These are phyloP conservation scores for Sporothrix variecibatus DNA, from an alignment of 2,329 filamentous ascomycete species.

Conservation along the genomic window DNA sequence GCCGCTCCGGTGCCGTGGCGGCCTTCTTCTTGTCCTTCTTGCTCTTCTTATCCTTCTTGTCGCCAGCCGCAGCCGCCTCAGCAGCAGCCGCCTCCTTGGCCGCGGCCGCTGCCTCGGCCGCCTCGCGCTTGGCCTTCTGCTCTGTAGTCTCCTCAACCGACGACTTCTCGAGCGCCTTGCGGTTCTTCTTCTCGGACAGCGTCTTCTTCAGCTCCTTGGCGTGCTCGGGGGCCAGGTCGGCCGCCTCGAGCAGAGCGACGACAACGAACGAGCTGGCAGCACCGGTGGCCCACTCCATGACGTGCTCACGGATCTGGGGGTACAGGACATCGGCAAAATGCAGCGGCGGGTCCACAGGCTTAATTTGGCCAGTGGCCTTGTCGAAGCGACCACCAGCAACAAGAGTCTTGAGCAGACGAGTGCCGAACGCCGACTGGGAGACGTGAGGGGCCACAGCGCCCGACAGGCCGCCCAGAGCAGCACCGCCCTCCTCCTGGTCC, in stretches of 20 bases:
- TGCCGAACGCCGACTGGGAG: slow-evolving; percentile 63
- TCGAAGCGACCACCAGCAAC: slow-evolving; percentile 90
- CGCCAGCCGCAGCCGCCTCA: slow-evolving; percentile 44
- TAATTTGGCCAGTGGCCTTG: slow-evolving; percentile 67
- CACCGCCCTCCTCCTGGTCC: slow-evolving; percentile 44
- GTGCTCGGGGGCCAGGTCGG: slow-evolving; percentile 68
- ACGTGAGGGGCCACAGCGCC: slow-evolving; percentile 53
- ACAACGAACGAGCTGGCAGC: slow-evolving; percentile 79
- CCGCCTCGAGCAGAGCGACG: slow-evolving; percentile 75
- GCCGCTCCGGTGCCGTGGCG: slow-evolving; percentile 38
- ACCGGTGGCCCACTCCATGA: slow-evolving; percentile 83
- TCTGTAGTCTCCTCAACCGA: slow-evolving; percentile 59
- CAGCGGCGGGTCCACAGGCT: slow-evolving; percentile 72
- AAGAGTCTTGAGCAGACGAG: slow-evolving; percentile 86
- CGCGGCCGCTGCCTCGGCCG: slow-evolving; percentile 51
- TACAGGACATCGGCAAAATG: slow-evolving; percentile 83
- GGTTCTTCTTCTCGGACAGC: slow-evolving; percentile 73
- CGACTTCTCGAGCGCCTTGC: slow-evolving; percentile 68
- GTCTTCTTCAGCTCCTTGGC: slow-evolving; percentile 67
- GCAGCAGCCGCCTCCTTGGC: slow-evolving; percentile 50
- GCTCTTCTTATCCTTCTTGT: slow-evolving; percentile 49
- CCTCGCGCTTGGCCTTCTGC: slow-evolving; percentile 49
- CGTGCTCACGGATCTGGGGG: slow-evolving; percentile 70
- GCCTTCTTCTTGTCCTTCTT: slow-evolving; percentile 46
- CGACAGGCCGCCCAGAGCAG: slow-evolving; percentile 42